Evolutionary conservation across 768 basidiomycete species (phyloP).

Genomic region (Boletus fagicola): DNA sequence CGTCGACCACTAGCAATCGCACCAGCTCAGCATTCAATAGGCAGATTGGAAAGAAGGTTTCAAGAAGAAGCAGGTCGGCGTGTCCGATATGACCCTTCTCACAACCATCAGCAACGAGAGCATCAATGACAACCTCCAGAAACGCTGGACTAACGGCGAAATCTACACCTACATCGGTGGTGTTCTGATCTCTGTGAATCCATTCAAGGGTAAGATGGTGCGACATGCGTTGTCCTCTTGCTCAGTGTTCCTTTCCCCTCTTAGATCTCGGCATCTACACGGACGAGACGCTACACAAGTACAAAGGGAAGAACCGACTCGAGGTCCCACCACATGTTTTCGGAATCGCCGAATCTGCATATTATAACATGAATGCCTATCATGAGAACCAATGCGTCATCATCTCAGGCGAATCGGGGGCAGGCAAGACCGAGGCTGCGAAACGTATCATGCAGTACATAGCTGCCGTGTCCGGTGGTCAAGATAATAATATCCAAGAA

Average conservation of each 20-base stretch:
- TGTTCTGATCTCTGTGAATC: slow-evolving; percentile 98
- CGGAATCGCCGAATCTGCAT: slow-evolving; percentile 92
- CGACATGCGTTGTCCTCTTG: not conserved
- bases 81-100: slow-evolving; percentile 97
- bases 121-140: slow-evolving; percentile 97
- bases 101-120: slow-evolving; percentile 96
- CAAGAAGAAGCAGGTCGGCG: slow-evolving; percentile 99
- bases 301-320: slow-evolving; percentile 95
- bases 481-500: slow-evolving; percentile 89
- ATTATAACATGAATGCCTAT: slow-evolving; percentile 99
- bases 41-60: slow-evolving; percentile 99
- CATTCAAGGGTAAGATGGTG: slow-evolving; percentile 74
- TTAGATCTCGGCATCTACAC: slow-evolving; percentile 96
- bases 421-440: slow-evolving; percentile 98
- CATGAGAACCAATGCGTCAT: slow-evolving; percentile 99
- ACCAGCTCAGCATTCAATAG: slow-evolving; percentile 40
- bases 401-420: slow-evolving; percentile 98
- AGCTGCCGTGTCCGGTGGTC: slow-evolving; percentile 89
- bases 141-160: slow-evolving; percentile 91
- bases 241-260: slow-evolving; percentile 7
- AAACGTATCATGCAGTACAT: slow-evolving; percentile 99
- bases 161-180: slow-evolving; percentile 99
- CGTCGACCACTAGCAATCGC: slow-evolving; percentile 4
- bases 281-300: slow-evolving; percentile 79
- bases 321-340: slow-evolving; percentile 99